Evolutionary conservation across 352 stramenopile genomes (phyloP).

Genomic region (Phytophthora ramorum): DNA sequence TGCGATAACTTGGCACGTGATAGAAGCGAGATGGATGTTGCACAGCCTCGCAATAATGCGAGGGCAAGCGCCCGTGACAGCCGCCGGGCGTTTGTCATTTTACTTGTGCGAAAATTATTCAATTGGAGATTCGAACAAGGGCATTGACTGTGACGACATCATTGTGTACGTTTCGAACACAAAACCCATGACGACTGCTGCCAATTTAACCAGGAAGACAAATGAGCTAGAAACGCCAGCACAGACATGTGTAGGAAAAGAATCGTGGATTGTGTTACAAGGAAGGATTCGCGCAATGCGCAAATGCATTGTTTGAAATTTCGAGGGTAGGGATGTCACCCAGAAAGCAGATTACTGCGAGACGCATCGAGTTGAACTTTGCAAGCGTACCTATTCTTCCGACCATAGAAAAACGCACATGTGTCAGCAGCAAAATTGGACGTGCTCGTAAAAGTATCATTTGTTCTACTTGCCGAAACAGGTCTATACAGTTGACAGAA

Average conservation of each 20-base stretch:
- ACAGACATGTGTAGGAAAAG: constrained; percentile 8
- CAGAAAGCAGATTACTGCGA: constrained; percentile 15
- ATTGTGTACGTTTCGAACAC: not conserved
- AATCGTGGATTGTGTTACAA: constrained; percentile 5
- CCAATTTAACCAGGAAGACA: no score
- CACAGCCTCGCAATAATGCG: not conserved
- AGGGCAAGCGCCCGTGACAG: not conserved
- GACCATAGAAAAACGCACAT: not conserved
- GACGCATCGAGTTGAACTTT: not conserved
- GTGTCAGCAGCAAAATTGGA: constrained; percentile 2
- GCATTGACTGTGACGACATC: not conserved
- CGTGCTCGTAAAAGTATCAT: constrained; percentile 11
- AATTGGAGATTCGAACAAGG: not conserved
- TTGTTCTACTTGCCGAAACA: constrained; percentile 1
- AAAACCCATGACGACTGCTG: no score
- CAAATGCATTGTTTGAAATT: constrained; percentile 7
- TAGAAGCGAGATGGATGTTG: not conserved
- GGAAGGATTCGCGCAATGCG: not conserved
- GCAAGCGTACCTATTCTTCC: not conserved
- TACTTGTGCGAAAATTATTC: not conserved
- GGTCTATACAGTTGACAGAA: constrained; percentile 4
- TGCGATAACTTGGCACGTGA: no score
- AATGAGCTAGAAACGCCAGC: no score
- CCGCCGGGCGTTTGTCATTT: not conserved
- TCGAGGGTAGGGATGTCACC: constrained; percentile 1